phyloP scores from a whole-genome alignment of 352 stramenopile genomes.

The Globisporangium splendens region DNA sequence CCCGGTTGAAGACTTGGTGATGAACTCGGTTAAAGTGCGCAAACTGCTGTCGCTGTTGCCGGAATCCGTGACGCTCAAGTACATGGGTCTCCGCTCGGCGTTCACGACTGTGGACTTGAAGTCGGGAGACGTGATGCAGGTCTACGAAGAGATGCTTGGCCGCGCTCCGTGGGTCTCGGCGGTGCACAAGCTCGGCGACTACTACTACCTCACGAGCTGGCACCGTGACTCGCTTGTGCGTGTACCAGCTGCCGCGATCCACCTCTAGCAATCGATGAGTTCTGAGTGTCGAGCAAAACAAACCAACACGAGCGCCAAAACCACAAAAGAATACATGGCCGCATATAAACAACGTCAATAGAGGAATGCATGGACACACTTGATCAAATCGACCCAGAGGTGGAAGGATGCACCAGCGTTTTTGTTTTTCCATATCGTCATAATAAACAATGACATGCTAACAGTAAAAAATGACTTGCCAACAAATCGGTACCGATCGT shows the following conservation, averaged over 20 bases:
- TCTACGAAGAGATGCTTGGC: conserved; percentile 45
- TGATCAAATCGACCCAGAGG: too few species aligned
- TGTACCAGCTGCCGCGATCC: conserved; percentile 24
- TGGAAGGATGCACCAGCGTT: too few species aligned
- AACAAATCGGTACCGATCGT: too few species aligned
- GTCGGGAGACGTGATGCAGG: conserved; percentile 35
- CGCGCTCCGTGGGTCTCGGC: conserved; percentile 37
- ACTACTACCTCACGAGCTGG: conserved; percentile 60
- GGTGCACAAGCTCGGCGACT: conserved; percentile 34
- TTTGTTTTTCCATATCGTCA: too few species aligned
- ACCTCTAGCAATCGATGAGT: not conserved
- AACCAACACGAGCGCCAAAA: too few species aligned
- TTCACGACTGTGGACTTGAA: conserved; percentile 47
- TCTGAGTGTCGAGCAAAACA: too few species aligned
- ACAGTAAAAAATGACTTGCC: too few species aligned
- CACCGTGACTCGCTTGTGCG: conserved; percentile 34
- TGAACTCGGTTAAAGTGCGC: conserved; percentile 39
- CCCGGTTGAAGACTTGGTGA: not conserved
- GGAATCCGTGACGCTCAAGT: conserved; percentile 23
- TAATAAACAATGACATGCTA: too few species aligned
- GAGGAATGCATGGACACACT: too few species aligned
- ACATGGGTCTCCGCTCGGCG: conserved; percentile 29
- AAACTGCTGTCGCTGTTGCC: conserved; percentile 56
- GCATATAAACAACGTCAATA: too few species aligned
- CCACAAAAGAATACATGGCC: too few species aligned